Evolutionary conservation across 2,329 filamentous ascomycete species (phyloP), one percentile per base, ranked within the genome.

Genomic region (Ophiobolus disseminans): DNA sequence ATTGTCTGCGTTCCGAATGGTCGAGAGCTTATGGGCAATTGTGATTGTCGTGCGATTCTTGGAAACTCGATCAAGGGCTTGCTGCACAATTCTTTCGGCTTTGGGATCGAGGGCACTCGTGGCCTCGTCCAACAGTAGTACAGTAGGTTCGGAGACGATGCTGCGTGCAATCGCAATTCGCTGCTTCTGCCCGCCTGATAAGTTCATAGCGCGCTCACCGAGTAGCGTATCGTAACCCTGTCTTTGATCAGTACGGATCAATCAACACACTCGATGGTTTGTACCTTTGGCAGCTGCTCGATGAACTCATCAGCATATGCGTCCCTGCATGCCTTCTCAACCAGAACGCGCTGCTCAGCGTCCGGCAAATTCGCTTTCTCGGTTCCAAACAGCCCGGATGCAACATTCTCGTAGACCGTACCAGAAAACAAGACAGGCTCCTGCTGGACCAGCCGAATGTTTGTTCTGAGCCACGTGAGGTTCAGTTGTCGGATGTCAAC

Each of bases 241-340:
- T 90, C 89, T n/a, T 11, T 13, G 23, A 19, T 45, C 19, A 45
- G 25, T 22, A n/a, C 6, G 11, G 11, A 7, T 7, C 11, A 17
- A 13, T 14, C 2, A 17, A 2, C 9, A 13, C 22, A 14, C 17
- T 17, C 11, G 17, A 7, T 17, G 13, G 4, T 25, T 71, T 57
- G 10, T 65, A 73, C 45, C 53, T 73, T 59, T 5, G 66, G 66
- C 10, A 97, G 81, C 16, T 80, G 75, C 1, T 80, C 82, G 56
- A 97, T 87, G 67, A 97, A 97, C 53, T 96, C 91, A 65, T 97
- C 91, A 1, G 93, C 93, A 62, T 97, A 96, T n/a, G 93, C 89
- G 81, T 89, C 93, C 71, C 86, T 89, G 7, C 93, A 90, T 10
- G 94, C 93, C 35, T 89, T 84, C 39, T 88, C 80, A 16, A 97